Evolutionary conservation across 441 rosid genomes (phyloP), one percentile per base, ranked within the genome.

Genomic region (Erodium texanum): DNA sequence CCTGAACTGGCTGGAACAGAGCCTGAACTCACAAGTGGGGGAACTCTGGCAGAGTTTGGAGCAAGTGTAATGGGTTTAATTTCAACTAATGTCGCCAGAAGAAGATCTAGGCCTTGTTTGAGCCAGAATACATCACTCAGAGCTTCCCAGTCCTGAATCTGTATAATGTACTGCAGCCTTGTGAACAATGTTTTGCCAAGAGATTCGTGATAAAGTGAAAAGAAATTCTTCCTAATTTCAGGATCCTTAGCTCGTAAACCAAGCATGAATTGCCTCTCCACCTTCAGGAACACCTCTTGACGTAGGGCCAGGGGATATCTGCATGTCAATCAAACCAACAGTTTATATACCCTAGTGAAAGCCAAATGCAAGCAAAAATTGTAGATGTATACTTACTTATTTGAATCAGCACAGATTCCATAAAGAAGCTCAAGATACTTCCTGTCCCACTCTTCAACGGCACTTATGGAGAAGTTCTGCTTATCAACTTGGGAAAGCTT

Each of bases 71-170:
- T 92, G 59, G 95, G 90, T 76, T 90, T 85, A 74, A 86, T 83
- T 82, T 87, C 93, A n/a, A 89, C 89, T 70, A 92, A 82, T 69
- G 90, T 85, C 65, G 99, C 96, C 64, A 95, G 82, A 74, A 95
- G 94, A 72, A 95, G 94, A 87, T 95, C 98, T 76, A 95, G 93
- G 70, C 99, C 98, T 77, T 95, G 99, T 78, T 95, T 95, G 79
- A 95, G 95, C 99, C 99, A 95, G 81, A 95, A 95, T 71, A 90
- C 99, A 81, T 95, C 97, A 77, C 94, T 86, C 73, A 92, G 68
- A 79, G 99, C 96, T 84, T 95, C 97, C 99, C 99, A 95, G 66
- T 95, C 97, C 83, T 95, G 99, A 74, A 70, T 3, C 81, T 92
- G 96, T 71, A 95, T 84, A 69, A 95, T 92, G 75, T 80, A 90